These are phyloP conservation scores for Anisogramma anomala DNA, from an alignment of 2,329 filamentous ascomycete genomes.

Conservation along the genomic window DNA sequence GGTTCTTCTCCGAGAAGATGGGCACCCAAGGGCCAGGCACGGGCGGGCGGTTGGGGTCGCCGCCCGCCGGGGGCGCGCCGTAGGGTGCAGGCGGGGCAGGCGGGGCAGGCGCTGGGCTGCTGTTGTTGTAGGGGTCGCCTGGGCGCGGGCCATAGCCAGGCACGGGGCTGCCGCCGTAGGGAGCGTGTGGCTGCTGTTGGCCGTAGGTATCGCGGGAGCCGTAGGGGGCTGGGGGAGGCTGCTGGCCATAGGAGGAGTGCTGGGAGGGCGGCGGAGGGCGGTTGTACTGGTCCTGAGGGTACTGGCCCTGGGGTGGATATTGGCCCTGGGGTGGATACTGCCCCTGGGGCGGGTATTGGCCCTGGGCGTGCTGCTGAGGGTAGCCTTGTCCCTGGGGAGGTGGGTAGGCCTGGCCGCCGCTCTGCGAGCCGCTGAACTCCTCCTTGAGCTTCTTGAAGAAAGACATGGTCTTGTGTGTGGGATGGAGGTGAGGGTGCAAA, in stretches of 20 bases:
- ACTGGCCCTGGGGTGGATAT: conserved; percentile 9
- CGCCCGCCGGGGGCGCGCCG: conserved; percentile 16
- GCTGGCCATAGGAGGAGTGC: conserved; percentile 9
- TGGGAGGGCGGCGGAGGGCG: conserved; percentile 2
- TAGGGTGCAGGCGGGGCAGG: conserved; percentile 13
- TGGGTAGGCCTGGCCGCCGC: conserved; percentile 15
- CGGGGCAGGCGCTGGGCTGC: not conserved
- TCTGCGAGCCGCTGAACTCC: conserved; percentile 26
- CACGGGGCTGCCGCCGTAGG: conserved; percentile 5
- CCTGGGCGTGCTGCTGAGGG: conserved; percentile 6
- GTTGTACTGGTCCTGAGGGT: conserved; percentile 8
- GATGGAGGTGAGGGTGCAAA: no score
- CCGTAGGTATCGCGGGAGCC: not conserved
- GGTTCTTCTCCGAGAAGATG: conserved; percentile 41
- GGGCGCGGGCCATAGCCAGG: conserved; percentile 1
- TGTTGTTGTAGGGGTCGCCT: conserved; percentile 10
- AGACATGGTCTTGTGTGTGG: conserved; percentile 20
- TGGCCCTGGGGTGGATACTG: conserved; percentile 10
- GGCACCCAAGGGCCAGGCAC: conserved; percentile 43
- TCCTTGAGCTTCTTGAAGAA: conserved; percentile 26
- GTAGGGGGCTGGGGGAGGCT: conserved; percentile 12
- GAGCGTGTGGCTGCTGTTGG: conserved; percentile 5
- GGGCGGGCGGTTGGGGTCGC: conserved; percentile 27
- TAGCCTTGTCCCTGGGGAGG: conserved; percentile 12
- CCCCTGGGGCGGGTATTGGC: conserved; percentile 9